Evolutionary conservation across 2,329 filamentous ascomycete genomes (phyloP), one percentile per base, ranked within the genome.

Genomic region (Hymenoscyphus albidus): DNA sequence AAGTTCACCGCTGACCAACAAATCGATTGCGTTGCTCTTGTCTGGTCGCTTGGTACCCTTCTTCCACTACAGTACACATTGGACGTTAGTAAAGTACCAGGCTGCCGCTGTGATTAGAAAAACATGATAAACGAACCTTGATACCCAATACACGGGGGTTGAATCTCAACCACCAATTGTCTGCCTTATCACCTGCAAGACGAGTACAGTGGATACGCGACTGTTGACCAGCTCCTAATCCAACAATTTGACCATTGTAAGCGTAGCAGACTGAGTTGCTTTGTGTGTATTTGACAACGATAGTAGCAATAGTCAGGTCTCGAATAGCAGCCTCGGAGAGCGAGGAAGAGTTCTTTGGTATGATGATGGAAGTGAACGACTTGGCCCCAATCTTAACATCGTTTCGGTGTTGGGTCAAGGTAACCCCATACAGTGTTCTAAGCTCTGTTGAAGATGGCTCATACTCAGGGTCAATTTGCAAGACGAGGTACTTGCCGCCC

Each of bases 151-250:
- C 91, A 62, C 92, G 89, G 72, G 92, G 89, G 82, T 97, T 91
- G 87, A 98, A 98, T 74, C 95, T 91, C 84, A 99, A 90, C 95
- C 94, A 99, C 94, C 94, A 98, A 84, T 96, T 97, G 80, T 99
- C 95, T 59, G 93, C 92, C 84, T 99, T 99, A 83, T 98, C 94
- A 66, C 95, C 95, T 12, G 95, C 95, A 61, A 99, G 87, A 70
- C 95, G 90, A 54, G 95, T 99, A 86, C 95, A 99, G 85, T 99
- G 95, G 73, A 99, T 99, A 72, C 95, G 90, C 67, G 92, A 96
- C 81, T 99, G 95, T 80, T 99, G 95, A 66, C 95, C 95, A 63
- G 95, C 95, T 70, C 95, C 95, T 63, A 99, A 88, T 70, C 95
- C 95, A 72, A 99, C 85, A 73, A 98, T 85, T 80, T 98, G 95